These are phyloP conservation scores for Saposhnikovia divaricata DNA, from an alignment of 129 eudicot genomes.

Conservation along the genomic window DNA sequence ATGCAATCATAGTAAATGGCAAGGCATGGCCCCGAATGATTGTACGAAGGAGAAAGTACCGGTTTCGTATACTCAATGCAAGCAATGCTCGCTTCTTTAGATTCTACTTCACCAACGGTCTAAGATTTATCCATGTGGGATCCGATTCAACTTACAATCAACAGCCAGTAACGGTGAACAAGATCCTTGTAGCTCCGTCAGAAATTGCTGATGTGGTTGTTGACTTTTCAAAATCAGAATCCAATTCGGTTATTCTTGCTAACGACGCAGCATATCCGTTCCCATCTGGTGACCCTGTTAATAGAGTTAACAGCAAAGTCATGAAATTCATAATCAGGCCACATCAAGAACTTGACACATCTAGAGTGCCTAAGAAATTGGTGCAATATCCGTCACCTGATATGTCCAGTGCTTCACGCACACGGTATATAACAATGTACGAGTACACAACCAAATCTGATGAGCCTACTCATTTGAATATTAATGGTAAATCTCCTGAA, in stretches of 20 bases:
- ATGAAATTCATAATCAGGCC: constrained; percentile 63
- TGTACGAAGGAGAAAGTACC: constrained; percentile 55
- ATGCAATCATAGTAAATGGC: constrained; percentile 71
- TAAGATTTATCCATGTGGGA: constrained; percentile 58
- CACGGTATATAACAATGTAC: constrained; percentile 72
- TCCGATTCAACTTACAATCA: constrained; percentile 67
- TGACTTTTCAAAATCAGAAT: constrained; percentile 65
- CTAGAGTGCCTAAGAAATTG: constrained; percentile 34
- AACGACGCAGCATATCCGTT: constrained; percentile 69
- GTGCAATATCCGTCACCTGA: constrained; percentile 47
- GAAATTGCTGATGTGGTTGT: constrained; percentile 74
- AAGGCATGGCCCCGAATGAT: constrained; percentile 86
- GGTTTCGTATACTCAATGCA: constrained; percentile 79
- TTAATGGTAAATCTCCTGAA: constrained; percentile 50
- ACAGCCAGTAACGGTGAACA: constrained; percentile 28
- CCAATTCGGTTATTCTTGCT: constrained; percentile 33
- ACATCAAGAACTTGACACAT: constrained; percentile 27
- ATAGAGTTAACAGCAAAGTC: constrained; percentile 42
- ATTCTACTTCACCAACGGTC: constrained; percentile 47
- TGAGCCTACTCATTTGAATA: constrained; percentile 63
- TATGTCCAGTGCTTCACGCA: constrained; percentile 28
- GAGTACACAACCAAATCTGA: constrained; percentile 60
- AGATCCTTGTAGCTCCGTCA: constrained; percentile 56
- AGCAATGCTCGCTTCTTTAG: constrained; percentile 79
- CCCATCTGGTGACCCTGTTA: constrained; percentile 70